Percentiles rank a stretch among this genome's conserved stretches.
Conservation (phyloP, 2,329 filamentous ascomycete species). For the Chaetomium sp. region DNA sequence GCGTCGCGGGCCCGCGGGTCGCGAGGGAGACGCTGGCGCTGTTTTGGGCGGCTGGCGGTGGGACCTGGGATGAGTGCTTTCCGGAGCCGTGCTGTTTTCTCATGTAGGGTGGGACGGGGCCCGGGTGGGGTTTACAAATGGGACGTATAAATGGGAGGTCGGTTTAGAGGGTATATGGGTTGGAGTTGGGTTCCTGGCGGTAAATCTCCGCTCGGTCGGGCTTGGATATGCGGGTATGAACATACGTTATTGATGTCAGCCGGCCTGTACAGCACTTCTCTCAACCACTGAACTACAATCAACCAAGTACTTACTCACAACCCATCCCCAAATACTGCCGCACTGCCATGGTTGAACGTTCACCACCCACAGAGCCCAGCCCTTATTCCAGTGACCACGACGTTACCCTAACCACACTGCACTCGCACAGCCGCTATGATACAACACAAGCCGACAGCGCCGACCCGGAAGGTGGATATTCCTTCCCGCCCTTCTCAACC, state of each 20-base stretch:
- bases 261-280: neutral
- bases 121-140: neutral
- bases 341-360: neutral
- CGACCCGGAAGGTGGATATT: slow-evolving; percentile 17
- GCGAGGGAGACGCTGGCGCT: slow-evolving; percentile 28
- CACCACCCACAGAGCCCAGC: neutral
- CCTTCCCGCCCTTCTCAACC: slow-evolving; percentile 23
- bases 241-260: neutral
- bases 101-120: neutral
- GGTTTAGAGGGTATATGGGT: neutral
- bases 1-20: slow-evolving; percentile 31
- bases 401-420: neutral
- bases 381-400: neutral
- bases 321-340: neutral
- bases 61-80: slow-evolving; percentile 31
- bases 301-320: too few relatives aligned
- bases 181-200: neutral
- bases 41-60: slow-evolving; percentile 29
- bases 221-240: slow-evolving; percentile 1
- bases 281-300: neutral
- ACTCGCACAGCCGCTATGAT: neutral
- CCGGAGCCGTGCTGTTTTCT: slow-evolving; percentile 23
- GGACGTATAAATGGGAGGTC: neutral
- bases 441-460: slow-evolving; percentile 3
- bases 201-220: neutral